These are phyloP conservation scores for Penicillium paneum DNA, from an alignment of 2,329 filamentous ascomycete genomes.

Conservation along the genomic window DNA sequence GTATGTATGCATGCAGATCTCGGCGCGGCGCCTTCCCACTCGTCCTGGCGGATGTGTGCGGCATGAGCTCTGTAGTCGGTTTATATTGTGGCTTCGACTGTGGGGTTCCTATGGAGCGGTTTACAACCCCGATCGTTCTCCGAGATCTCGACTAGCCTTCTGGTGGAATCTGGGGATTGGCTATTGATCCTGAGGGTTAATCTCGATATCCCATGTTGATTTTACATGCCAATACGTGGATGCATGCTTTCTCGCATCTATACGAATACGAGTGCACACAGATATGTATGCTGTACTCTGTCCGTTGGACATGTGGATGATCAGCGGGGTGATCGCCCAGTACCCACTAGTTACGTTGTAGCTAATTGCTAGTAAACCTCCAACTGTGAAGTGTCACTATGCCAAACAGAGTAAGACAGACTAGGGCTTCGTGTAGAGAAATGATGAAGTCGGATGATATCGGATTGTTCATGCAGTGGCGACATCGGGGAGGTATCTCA, in stretches of 20 bases:
- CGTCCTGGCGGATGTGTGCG: not conserved
- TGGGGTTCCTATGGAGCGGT: not conserved
- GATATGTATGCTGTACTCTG: not conserved
- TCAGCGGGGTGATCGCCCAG: not conserved
- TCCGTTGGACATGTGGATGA: not conserved
- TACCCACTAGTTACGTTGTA: not conserved
- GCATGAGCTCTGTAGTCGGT: not conserved
- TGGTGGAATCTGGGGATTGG: not conserved
- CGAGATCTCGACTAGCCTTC: not conserved
- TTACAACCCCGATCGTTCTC: not conserved
- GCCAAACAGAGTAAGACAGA: not conserved
- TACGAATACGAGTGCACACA: not conserved
- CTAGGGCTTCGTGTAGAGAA: not conserved
- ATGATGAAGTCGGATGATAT: not conserved
- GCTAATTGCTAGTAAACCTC: not conserved
- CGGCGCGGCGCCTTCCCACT: not conserved
- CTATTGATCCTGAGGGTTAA: not conserved
- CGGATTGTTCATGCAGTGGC: slow-evolving; percentile 2
- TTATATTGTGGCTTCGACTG: not conserved
- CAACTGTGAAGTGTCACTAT: not conserved
- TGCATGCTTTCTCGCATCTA: not conserved
- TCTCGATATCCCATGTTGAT: not conserved
- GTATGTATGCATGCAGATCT: not conserved
- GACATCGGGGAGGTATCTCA: not conserved
- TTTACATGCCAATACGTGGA: not conserved